Base-by-base conservation (phyloP, 306 rosid genomes). In the Castanea crenata region DNA sequence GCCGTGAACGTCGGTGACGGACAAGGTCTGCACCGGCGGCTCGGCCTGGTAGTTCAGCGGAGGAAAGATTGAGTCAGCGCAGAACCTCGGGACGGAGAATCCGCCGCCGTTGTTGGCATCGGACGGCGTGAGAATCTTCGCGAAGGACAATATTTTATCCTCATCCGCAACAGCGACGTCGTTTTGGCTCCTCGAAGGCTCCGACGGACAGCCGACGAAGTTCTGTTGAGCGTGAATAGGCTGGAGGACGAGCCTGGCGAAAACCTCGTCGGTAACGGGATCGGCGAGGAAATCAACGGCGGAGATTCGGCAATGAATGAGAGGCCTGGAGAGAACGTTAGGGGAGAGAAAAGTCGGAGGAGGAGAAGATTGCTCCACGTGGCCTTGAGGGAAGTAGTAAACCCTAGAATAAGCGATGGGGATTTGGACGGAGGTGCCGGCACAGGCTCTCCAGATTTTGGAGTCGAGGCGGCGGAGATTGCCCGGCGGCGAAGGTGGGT, bases 31-130 rank as follows among this genome's bases (percentile, higher is more conserved):
- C 16, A 82, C 87, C 69, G 98, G 97, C 64, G 90, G 95, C 38
- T 90, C 92, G 0, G 64, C 90, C 55, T 62, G 21, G 54, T 56
- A 87, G 78, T 93, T 78, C 3, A 93, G 85, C 49, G 86, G 81
- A 54, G 98, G 98, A 32, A 91, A 91, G 23, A 93, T 82, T 3
- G 89, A 79, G 11, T 90, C 93, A 0, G 97, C 98, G 31, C 97
- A 93, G 79, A 21, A 89, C 76, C 91, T 87, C 31, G 98, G 98
- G 4, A 93, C 95, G 0, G 93, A 90, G 65, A 93, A 93, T 4
- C 97, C 95, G 2, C 97, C 98, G 6, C 98, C 97, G 71, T 93
- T 93, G 75, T 93, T 90, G 7, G 98, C 94, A 32, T 93, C 98
- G 0, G 98, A 93, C 1, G 91, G 84, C 6, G 97, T 91, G 12